Conservation (phyloP, 2,329 filamentous ascomycete genomes). For the Exophiala alcalophila region DNA sequence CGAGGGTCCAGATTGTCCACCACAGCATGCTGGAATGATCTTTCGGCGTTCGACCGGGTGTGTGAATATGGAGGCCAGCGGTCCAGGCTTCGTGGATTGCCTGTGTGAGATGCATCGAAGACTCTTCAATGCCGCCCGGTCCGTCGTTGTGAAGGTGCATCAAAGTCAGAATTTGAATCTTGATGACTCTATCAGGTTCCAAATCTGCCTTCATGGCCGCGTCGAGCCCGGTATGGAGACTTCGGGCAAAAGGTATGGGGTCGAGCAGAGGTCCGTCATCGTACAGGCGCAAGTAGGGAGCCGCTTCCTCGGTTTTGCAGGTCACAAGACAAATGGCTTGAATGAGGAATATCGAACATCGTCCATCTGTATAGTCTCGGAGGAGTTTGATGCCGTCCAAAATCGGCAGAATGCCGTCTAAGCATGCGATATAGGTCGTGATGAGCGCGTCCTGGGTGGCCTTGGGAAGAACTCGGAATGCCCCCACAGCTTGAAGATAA, state of each 20-base stretch:
- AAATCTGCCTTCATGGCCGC: constrained; percentile 39
- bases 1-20: constrained; percentile 43
- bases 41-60: constrained; percentile 33
- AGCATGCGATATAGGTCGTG: constrained; percentile 38
- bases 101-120: constrained; percentile 40
- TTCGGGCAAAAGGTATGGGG: constrained; percentile 39
- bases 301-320: constrained; percentile 38
- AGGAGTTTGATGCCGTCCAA: constrained; percentile 34
- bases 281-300: constrained; percentile 34
- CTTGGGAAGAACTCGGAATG: constrained; percentile 33
- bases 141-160: constrained; percentile 44
- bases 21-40: constrained; percentile 37
- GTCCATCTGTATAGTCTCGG: constrained; percentile 30
- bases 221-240: constrained; percentile 39
- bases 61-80: constrained; percentile 39
- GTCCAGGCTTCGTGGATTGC: constrained; percentile 44
- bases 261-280: constrained; percentile 34
- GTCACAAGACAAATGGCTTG: constrained; percentile 42
- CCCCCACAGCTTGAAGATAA: constrained; percentile 30
- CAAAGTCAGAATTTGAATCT: constrained; percentile 39
- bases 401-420: constrained; percentile 41
- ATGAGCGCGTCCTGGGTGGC: constrained; percentile 36
- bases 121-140: constrained; percentile 40
- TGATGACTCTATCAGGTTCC: constrained; percentile 38
- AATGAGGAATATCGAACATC: constrained; percentile 37